Base-by-base conservation (phyloP, 2,329 filamentous ascomycete genomes). In the Diaporthe velutina region DNA sequence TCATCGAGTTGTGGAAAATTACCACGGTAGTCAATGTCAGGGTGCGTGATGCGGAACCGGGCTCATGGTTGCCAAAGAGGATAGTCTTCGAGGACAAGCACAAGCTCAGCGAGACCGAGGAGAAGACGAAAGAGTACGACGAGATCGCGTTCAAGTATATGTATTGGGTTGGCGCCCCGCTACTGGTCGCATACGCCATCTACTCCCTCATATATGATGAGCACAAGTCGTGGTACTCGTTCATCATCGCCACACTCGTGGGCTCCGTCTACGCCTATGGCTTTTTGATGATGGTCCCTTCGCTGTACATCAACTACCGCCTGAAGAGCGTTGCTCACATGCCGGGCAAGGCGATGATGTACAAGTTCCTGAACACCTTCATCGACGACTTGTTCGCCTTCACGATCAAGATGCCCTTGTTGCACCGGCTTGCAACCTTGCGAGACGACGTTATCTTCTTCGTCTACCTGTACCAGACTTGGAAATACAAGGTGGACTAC, bases 331-430 rank as follows among this genome's bases (percentile, higher is more conserved):
- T 98, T 45, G 97, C 97, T 15, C 97, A 99, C 85, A 98, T 99
- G 96, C 96, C 97, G 1, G 95, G 90, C 78, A 96, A 95, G 86
- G 95, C 97, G 64, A 97, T 99, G 95, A 96, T 93, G 83, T 98
- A 98, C 90, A 98, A 98, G 86, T 98, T 98, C 85, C 87, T 98
- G 78, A 98, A 98, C 87, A 98, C 97, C 7, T 99, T 99, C 83
- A 98, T 99, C 83, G 97, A 99, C 84, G 97, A 99, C 82, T 88
- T 99, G 42, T 99, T 99, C 82, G 97, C 97, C 2, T 99, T 98
- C 81, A 99, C 97, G 52, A 98, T 99, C 87, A 98, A 98, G 87
- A 99, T 99, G 97, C 97, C 97, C 0, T 91, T 96, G 77, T 88
- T 99, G 70, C 97, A 99, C 84, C 92, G 97, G 22, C 88, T 99